These are phyloP conservation scores for Hydnum rufescens DNA, from an alignment of 768 basidiomycete genomes.

Conservation along the genomic window DNA sequence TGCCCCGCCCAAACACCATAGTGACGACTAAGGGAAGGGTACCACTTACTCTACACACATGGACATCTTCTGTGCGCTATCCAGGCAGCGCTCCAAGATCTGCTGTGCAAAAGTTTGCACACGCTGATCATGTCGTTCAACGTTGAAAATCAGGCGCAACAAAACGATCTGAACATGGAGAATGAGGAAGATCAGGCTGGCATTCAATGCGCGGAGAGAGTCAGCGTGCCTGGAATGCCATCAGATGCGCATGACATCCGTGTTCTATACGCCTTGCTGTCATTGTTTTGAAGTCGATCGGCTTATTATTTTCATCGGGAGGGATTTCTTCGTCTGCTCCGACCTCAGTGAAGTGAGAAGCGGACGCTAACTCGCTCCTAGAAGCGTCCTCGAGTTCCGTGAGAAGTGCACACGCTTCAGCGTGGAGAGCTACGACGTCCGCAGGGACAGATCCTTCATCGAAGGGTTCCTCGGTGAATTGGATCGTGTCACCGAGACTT, in stretches of 20 bases:
- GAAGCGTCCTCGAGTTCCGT: conserved; percentile 15
- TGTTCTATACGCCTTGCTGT: conserved; percentile 14
- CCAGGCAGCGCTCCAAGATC: conserved; percentile 17
- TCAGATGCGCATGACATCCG: conserved; percentile 22
- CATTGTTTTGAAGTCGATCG: not conserved
- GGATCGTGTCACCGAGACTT: not conserved
- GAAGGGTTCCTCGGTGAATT: not conserved
- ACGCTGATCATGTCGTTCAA: conserved; percentile 15
- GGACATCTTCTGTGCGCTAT: conserved; percentile 14
- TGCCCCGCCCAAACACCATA: no score
- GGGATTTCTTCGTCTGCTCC: not conserved
- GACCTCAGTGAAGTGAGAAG: not conserved
- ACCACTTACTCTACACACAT: conserved; percentile 20
- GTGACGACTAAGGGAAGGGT: not conserved
- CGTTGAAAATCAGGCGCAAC: conserved; percentile 18
- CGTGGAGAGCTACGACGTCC: conserved; percentile 1
- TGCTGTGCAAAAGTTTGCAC: conserved; percentile 16
- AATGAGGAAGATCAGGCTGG: conserved; percentile 7
- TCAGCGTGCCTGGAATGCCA: conserved; percentile 20
- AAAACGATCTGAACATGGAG: conserved; percentile 17
- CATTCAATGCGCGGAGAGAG: not conserved
- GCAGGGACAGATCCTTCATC: not conserved
- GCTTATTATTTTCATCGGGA: not conserved
- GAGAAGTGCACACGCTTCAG: conserved; percentile 13
- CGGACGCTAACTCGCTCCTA: not conserved